Percentiles rank a stretch among this genome's conserved stretches.
phyloP scores from a whole-genome alignment of 2,329 filamentous ascomycete genomes.

The Teratosphaeria gauchensis region DNA sequence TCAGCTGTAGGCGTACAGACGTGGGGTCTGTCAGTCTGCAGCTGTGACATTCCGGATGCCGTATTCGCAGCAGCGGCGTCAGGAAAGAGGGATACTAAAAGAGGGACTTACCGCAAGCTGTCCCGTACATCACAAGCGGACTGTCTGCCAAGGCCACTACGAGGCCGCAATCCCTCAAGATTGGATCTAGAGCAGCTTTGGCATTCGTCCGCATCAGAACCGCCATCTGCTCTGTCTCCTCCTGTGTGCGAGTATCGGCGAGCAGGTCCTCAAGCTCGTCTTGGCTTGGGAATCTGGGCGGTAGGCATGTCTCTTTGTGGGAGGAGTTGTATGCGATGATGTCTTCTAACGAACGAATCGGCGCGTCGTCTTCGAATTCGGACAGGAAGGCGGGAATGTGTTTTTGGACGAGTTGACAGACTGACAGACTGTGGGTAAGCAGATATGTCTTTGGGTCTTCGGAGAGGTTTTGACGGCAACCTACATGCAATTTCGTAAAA shows the following conservation, averaged over 20 bases:
- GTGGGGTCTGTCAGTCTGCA: not conserved
- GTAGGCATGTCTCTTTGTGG: constrained; percentile 5
- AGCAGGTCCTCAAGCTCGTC: constrained; percentile 2
- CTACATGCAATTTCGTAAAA: constrained; percentile 2
- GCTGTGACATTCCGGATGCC: not conserved
- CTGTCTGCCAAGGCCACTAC: constrained; percentile 1
- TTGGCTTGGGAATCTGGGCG: not conserved
- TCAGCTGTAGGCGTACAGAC: not conserved
- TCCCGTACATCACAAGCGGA: not conserved
- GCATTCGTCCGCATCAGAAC: not conserved
- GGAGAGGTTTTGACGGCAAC: not conserved
- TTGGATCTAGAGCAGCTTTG: not conserved
- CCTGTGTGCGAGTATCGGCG: not conserved
- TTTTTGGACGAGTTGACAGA: constrained; percentile 2
- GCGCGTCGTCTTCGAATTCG: constrained; percentile 2
- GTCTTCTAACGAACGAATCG: constrained; percentile 1
- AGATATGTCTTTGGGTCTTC: not conserved
- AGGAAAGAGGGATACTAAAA: not conserved
- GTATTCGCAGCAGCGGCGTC: not conserved
- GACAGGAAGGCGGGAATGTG: not conserved
- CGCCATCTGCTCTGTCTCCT: not conserved
- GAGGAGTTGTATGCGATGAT: constrained; percentile 5
- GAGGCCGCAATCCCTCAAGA: constrained; percentile 1
- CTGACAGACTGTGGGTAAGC: not conserved
- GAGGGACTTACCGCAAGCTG: not conserved